phyloP scores from a whole-genome alignment of 768 basidiomycete species.

The Mycena vitilis region DNA sequence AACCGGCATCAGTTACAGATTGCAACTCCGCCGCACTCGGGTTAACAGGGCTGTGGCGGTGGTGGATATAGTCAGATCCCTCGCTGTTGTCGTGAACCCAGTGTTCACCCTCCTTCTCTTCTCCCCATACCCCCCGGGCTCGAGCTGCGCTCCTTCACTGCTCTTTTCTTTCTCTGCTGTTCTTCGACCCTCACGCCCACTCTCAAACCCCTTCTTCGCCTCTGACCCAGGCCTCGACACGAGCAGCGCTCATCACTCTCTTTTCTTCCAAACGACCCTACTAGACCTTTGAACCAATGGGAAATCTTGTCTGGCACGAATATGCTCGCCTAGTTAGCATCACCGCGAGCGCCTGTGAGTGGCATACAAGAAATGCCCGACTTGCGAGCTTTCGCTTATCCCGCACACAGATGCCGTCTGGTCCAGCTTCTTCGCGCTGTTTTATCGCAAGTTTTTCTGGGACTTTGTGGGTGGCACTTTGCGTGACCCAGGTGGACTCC shows the following conservation, averaged over 20 bases:
- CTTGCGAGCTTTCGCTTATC: constrained; percentile 24
- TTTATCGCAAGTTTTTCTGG: constrained; percentile 97
- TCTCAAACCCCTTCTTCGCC: constrained; percentile 33
- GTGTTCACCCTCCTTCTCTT: constrained; percentile 51
- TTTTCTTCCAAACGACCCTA: constrained; percentile 30
- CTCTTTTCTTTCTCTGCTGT: constrained; percentile 42
- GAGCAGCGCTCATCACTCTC: constrained; percentile 42
- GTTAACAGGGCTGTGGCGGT: constrained; percentile 14
- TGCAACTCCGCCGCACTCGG: constrained; percentile 15
- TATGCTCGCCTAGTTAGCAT: constrained; percentile 77
- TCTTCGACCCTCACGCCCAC: constrained; percentile 42
- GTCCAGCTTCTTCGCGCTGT: constrained; percentile 83
- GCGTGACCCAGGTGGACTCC: constrained; percentile 82
- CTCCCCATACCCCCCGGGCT: constrained; percentile 43
- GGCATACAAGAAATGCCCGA: not conserved
- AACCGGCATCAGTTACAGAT: constrained; percentile 31
- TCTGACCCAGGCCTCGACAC: constrained; percentile 22
- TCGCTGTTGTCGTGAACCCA: constrained; percentile 43
- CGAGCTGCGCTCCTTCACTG: constrained; percentile 52
- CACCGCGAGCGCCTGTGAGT: constrained; percentile 78
- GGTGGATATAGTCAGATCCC: constrained; percentile 19
- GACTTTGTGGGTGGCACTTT: constrained; percentile 89
- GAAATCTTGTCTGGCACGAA: constrained; percentile 85
- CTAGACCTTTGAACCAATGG: constrained; percentile 62
- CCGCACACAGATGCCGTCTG: constrained; percentile 76